Conservation (phyloP, 75 land plant genomes). For the Cunninghamia lanceolata region DNA sequence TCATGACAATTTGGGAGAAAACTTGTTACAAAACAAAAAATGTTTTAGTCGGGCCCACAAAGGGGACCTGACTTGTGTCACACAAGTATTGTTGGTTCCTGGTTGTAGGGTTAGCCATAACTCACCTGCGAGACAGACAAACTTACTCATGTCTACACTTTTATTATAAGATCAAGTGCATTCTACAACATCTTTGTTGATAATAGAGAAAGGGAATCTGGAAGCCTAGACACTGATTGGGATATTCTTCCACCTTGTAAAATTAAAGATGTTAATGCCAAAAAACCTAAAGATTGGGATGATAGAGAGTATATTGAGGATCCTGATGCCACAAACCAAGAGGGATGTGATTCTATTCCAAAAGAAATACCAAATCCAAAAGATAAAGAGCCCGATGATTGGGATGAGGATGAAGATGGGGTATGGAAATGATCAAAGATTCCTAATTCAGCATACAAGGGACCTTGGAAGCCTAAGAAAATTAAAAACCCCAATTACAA, state of each 20-base stretch:
- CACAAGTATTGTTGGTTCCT: too few relatives aligned
- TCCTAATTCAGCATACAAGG: slow-evolving; percentile 90
- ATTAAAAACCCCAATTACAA: slow-evolving; percentile 96
- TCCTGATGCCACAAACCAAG: slow-evolving; percentile 84
- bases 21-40: too few relatives aligned
- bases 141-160: slow-evolving; percentile 70
- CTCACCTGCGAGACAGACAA: slow-evolving; percentile 65
- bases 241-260: slow-evolving; percentile 46
- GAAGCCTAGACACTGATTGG: slow-evolving; percentile 57
- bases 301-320: slow-evolving; percentile 87
- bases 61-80: too few relatives aligned
- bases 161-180: slow-evolving; percentile 52
- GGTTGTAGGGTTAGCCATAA: too few relatives aligned
- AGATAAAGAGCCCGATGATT: slow-evolving; percentile 88
- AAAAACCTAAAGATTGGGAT: slow-evolving; percentile 80
- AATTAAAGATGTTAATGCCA: slow-evolving; percentile 53
- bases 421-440: slow-evolving; percentile 82
- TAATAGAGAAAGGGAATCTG: slow-evolving; percentile 50
- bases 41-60: too few relatives aligned
- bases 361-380: slow-evolving; percentile 96
- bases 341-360: slow-evolving; percentile 91
- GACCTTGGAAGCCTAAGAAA: slow-evolving; percentile 96
- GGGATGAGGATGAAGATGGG: slow-evolving; percentile 99
- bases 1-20: too few relatives aligned
- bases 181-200: slow-evolving; percentile 64